Evolutionary conservation across 768 basidiomycete species (phyloP).

Genomic region (Phanerodontia chrysosporium): DNA sequence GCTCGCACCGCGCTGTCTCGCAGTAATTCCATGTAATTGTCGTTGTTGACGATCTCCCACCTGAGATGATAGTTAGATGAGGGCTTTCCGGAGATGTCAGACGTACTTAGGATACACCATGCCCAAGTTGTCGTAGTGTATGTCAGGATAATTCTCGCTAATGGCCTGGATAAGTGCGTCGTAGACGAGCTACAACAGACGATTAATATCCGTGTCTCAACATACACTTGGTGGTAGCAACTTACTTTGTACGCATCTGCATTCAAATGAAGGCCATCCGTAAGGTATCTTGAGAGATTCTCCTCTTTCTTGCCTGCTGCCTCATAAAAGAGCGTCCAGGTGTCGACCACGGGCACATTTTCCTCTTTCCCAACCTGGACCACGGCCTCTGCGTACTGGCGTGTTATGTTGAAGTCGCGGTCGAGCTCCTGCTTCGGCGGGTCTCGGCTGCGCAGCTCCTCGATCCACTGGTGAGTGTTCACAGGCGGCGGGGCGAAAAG

Average conservation of each 20-base stretch:
- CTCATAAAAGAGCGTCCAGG: conserved; percentile 70
- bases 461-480: conserved; percentile 55
- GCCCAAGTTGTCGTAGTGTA: conserved; percentile 60
- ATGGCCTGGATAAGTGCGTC: conserved; percentile 60
- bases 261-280: conserved; percentile 81
- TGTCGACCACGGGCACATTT: conserved; percentile 61
- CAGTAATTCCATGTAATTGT: conserved; percentile 1
- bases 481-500: conserved; percentile 85
- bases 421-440: conserved; percentile 46
- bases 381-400: conserved; percentile 67
- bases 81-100: not conserved
- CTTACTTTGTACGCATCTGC: conserved; percentile 69
- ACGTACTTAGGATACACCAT: conserved; percentile 32
- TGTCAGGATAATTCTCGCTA: conserved; percentile 54
- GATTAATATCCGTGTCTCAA: too few relatives aligned
- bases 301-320: conserved; percentile 58
- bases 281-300: conserved; percentile 46
- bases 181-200: conserved; percentile 42
- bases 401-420: conserved; percentile 60
- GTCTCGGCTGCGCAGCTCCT: conserved; percentile 40
- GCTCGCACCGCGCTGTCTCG: not conserved
- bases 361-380: conserved; percentile 52
- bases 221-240: not conserved
- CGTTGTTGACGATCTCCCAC: not conserved
- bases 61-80: not conserved